Conservation (phyloP, 2,329 filamentous ascomycete species). For the Apiospora sp. region DNA sequence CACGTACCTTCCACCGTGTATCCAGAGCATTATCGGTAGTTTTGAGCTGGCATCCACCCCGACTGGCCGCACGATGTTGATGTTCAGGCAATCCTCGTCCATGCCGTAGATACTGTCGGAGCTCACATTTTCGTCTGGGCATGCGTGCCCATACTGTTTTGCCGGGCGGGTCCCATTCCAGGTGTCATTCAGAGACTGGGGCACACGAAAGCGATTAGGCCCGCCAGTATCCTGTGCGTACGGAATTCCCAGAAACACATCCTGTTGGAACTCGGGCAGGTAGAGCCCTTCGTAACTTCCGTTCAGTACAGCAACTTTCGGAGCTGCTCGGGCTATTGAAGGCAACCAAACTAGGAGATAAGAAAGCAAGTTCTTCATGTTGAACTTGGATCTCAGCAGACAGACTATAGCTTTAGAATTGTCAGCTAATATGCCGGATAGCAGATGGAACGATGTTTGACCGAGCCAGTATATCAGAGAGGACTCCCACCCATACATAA, state of each 20-base stretch:
- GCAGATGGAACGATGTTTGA: background rate
- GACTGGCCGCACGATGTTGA: conserved; percentile 66
- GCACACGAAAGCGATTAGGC: conserved; percentile 53
- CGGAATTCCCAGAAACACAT: conserved; percentile 58
- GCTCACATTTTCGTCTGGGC: conserved; percentile 51
- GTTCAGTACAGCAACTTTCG: conserved; percentile 38
- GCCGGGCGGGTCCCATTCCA: conserved; percentile 51
- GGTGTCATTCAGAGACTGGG: conserved; percentile 46
- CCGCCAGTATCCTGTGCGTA: conserved; percentile 54
- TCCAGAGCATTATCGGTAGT: conserved; percentile 67
- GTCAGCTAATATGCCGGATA: background rate
- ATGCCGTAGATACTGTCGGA: conserved; percentile 32
- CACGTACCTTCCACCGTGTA: conserved; percentile 52
- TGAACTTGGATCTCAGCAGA: background rate
- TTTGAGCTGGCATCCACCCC: conserved; percentile 47
- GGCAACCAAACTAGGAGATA: background rate
- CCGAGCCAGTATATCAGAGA: background rate
- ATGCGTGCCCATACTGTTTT: conserved; percentile 52
- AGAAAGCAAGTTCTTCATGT: background rate
- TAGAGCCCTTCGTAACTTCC: conserved; percentile 46
- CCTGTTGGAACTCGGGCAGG: conserved; percentile 48
- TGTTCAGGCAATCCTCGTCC: conserved; percentile 66
- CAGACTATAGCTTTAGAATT: background rate
- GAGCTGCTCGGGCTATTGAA: conserved; percentile 23
- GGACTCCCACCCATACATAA: background rate